A percentile compares a stretch with the other conserved stretches of the same genome.
These are phyloP conservation scores for Nemania sp. DNA, from an alignment of 2,329 filamentous ascomycete genomes.

Conservation along the genomic window DNA sequence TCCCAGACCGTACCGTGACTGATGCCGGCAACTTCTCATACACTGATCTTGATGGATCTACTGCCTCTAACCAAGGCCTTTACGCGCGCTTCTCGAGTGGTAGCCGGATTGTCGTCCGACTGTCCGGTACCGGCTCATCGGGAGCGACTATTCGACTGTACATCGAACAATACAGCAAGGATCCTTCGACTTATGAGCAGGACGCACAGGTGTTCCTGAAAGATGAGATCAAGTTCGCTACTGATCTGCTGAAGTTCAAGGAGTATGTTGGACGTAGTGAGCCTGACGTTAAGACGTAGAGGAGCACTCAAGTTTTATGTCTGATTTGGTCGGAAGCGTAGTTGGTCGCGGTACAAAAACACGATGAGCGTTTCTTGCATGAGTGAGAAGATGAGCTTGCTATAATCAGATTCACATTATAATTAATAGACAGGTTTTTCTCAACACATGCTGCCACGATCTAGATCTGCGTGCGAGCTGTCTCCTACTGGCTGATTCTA, in stretches of 20 bases:
- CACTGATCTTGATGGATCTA: constrained; percentile 96
- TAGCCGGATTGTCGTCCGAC: constrained; percentile 89
- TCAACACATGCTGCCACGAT: not conserved
- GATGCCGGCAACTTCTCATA: constrained; percentile 97
- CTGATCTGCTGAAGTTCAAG: constrained; percentile 86
- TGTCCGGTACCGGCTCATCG: constrained; percentile 93
- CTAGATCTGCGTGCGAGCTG: not conserved
- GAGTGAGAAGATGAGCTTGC: not conserved
- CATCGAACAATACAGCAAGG: constrained; percentile 90
- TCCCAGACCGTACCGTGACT: constrained; percentile 71
- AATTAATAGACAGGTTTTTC: constrained; percentile 15
- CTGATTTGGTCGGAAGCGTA: not conserved
- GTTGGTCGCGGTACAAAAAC: constrained; percentile 4
- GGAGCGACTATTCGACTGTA: constrained; percentile 97
- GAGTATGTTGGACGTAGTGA: constrained; percentile 90
- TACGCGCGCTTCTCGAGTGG: constrained; percentile 94
- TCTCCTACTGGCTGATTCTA: too few species aligned
- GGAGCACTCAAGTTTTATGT: not conserved
- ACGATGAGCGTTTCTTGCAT: constrained; percentile 17
- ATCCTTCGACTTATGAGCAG: constrained; percentile 74
- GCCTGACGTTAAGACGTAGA: constrained; percentile 92
- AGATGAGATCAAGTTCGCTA: constrained; percentile 84
- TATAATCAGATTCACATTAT: constrained; percentile 3
- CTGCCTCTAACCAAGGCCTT: constrained; percentile 93
- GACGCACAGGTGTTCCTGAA: constrained; percentile 94